Evolutionary conservation across 2,329 filamentous ascomycete species (phyloP), one percentile per base, ranked within the genome.

Genomic region (Fusarium pseudoanthophilum): DNA sequence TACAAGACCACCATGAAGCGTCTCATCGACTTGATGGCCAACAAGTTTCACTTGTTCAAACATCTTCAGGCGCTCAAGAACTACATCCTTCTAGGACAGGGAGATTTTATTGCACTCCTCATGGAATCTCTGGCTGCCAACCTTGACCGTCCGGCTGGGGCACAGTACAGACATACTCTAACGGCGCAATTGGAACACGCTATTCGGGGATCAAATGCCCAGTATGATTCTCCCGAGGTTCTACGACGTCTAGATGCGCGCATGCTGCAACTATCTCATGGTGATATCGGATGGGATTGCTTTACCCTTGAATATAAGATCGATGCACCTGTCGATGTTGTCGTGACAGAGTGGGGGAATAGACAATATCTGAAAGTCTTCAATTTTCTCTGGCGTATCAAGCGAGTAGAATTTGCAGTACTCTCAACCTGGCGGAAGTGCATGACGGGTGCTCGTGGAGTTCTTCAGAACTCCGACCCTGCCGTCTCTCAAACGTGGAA

Each of bases 291-390:
- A 56, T 99, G 96, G 96, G 96, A 99, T 80, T 97, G 97, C 80
- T 99, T 99, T 83, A 99, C 96, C 0, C 90, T 99, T 14, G 97
- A 99, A 81, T 99, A 99, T 84, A 98, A 98, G 81, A 96, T 99
- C 75, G 95, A 97, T 80, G 93, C 95, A 4, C 96, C 96, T 1
- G 93, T 98, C 30, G 96, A 99, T 80, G 96, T 99, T 34, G 95
- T 99, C 53, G 95, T 99, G 43, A 98, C 95, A 1, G 94, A 97
- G 46, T 98, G 95, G 90, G 95, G 95, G 51, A 95, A 93, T 74
- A 93, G 95, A 28, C 95, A 99, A 80, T 99, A 99, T 80, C 91
- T 99, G 77, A 98, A 98, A 80, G 94, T 99, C 15, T 99, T 99
- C 88, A 99, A 99, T 83, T 98, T 99, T 79, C 88, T 99, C 7